Evolutionary conservation across 106 monocot species (phyloP), one percentile per base, ranked within the genome.

Genomic region (Acorus calamus): DNA sequence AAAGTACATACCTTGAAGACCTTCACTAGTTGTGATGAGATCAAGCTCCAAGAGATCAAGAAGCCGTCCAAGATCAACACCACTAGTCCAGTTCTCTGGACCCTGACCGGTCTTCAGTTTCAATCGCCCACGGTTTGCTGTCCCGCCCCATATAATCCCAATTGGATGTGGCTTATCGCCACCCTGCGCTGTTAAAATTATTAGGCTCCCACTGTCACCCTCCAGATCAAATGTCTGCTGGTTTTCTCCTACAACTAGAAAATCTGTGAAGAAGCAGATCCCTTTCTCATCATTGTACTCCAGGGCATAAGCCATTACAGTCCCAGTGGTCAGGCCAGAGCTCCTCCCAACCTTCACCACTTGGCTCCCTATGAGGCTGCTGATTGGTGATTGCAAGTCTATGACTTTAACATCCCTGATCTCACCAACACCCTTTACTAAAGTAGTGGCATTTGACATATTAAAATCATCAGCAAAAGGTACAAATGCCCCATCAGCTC

Each of bases 231-330:
- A 93, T 11, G 93, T 83, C 62, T 93, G 86, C 12, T 89, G 89
- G 55, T 89, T 93, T 66, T 86, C 89, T 47, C 93, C 93, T 0
- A 93, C 89, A 59, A 93, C 86, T 51, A 93, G 85, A 66, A 93
- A 83, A 77, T 93, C 93, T 53, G 93, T 89, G 67, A 93, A 86
- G 76, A 93, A 89, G 52, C 93, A 89, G 53, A 83, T 89, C 59
- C 86, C 86, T 72, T 93, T 93, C 69, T 93, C 93, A 50, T 93
- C 93, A 48, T 93, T 93, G 54, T 93, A 93, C 62, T 89, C 89
- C 6, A 93, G 76, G 57, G 93, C 89, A 75, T 93, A 93, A 12
- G 93, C 85, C 78, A 79, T 79, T 44, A 93, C 76, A 3, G 89
- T 89, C 54, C 93, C 93, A n/a, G 81, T 81, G 6, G 89, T 93